Evolutionary conservation across 352 stramenopile species (phyloP), one percentile per base, ranked within the genome.

Genomic region (Labyrinthula sp.): DNA sequence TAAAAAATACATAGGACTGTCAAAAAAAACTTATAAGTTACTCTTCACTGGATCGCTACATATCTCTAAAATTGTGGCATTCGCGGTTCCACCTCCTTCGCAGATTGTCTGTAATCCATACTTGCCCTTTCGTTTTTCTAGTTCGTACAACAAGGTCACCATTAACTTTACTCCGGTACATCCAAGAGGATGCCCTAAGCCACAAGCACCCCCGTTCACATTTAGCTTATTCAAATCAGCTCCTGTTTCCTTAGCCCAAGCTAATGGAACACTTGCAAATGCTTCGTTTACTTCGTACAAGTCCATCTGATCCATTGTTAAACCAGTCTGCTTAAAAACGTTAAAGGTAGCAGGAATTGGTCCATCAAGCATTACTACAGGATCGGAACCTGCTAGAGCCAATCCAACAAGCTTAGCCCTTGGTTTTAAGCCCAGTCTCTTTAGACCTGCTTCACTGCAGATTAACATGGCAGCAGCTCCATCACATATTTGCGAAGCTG

Each of bases 281-380:
- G 89, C 89, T 68, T 97, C 89, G 64, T 97, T 97, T 60, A 97
- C 93, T 67, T 97, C 86, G 12, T 91, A 68, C 27, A 92, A 73
- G 64, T 95, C 87, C 48, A 95, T 89, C 62, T 95, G 77, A 12
- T 70, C 60, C 33, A 94, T 63, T 30, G 65, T 66, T 18, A 94
- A 63, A 30, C 80, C 78, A 1, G 82, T 75, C 25, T 68, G 72
- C 29, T 71, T 58, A 18, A 97, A 61, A n/a, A 79, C 84, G 1
- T 73, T 66, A 14, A 70, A 69, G 57, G 95, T 95, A 12, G 89
- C 87, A 20, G 78, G 74, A 29, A 91, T 81, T 12, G 88, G 88
- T 7, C 84, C 89, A 59, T 95, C 95, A 26, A 85, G 83, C 87
- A 96, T 96, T 61, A 95, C 89, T 1, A 66, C 73, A 8, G 87